These are phyloP conservation scores for Cicer bijugum DNA, from an alignment of 306 rosid genomes.

Conservation along the genomic window DNA sequence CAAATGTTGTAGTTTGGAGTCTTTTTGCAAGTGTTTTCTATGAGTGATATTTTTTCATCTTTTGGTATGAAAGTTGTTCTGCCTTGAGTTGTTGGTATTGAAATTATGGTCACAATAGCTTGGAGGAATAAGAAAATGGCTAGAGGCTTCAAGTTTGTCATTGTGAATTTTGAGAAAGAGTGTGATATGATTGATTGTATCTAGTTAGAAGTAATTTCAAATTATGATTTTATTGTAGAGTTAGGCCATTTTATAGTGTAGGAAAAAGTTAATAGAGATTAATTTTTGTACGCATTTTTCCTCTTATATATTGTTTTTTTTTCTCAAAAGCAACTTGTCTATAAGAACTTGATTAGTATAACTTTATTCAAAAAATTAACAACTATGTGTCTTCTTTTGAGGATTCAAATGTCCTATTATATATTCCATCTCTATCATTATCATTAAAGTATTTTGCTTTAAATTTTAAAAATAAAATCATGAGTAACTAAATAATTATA, in stretches of 20 bases:
- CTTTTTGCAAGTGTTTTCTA: conserved; percentile 51
- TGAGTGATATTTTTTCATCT: conserved; percentile 38
- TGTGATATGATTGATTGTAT: neutral
- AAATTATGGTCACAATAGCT: conserved; percentile 9
- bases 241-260: conserved; percentile 18
- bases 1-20: conserved; percentile 60
- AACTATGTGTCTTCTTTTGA: neutral
- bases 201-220: neutral
- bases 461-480: no score
- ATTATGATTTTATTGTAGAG: neutral
- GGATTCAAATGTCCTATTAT: neutral
- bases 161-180: conserved; percentile 3
- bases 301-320: neutral
- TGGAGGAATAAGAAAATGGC: conserved; percentile 31
- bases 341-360: neutral
- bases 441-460: neutral
- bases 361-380: neutral
- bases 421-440: neutral
- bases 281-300: conserved; percentile 14
- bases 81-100: conserved; percentile 42
- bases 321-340: neutral
- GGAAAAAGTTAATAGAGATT: neutral
- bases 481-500: no score
- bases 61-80: neutral
- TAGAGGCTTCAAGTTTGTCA: conserved; percentile 29